Evolutionary conservation across 176 grass and related monocot genomes (phyloP), one percentile per base, ranked within the genome.

Genomic region (Rhynchospora tenuis): DNA sequence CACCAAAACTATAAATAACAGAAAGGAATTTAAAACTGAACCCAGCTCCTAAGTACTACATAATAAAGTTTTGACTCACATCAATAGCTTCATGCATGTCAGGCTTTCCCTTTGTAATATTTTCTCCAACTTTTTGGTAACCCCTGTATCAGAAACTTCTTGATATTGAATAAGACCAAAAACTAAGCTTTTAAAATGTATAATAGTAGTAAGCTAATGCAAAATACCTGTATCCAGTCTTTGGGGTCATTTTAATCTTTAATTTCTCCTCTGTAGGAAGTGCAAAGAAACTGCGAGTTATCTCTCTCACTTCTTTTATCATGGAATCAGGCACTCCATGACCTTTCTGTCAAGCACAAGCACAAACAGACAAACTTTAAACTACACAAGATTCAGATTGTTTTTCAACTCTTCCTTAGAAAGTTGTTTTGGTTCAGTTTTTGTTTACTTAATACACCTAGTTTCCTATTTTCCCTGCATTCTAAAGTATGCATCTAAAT

Each of bases 1-100:
- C 57, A 85, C 59, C 2, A 64, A 19, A 54, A 33, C 13, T 47
- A 62, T 45, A 68, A 87, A 73, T 24, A 13, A 86, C 5, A 3
- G 46, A 23, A 23, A 46, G 1, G 75, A 77, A 65, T 77, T 12
- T 24, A 12, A 66, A 26, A 24, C n/a, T 52, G 74, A 9, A 82
- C 44, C 2, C 22, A 75, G 45, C 47, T 75, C 46, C 12, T 75
- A 22, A 52, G 46, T 75, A 52, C 52, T 54, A 28, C 45, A 54
- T 9, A 79, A 14, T 29, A 66, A 86, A 76, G 31, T 23, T 45
- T 79, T 42, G 14, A 86, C 95, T 91, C 80, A 95, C 95, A 90
- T 98, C 95, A 78, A 98, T 95, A 23, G 92, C 95, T 91, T 98
- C 95, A 57, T 98, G 95, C 95, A 98, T 98, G 46, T 98, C 95